phyloP scores from a whole-genome alignment of 306 rosid species.

The Malus sylvestris region DNA sequence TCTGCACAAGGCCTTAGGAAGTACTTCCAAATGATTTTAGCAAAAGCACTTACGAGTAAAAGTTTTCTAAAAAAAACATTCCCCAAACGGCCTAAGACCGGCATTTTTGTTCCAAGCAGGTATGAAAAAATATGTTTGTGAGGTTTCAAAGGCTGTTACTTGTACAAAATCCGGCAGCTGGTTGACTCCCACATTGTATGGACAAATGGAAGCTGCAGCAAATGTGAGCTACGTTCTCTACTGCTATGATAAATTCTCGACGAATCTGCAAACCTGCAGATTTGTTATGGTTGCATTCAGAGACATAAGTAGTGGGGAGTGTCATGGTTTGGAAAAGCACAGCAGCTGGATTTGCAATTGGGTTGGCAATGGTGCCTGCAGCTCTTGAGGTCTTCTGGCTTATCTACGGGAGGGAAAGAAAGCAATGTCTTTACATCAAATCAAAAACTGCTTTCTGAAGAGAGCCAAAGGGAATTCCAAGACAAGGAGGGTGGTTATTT shows the following conservation, averaged over 20 bases:
- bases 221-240: slow-evolving; percentile 27
- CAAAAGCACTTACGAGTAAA: too few species aligned
- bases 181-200: slow-evolving; percentile 28
- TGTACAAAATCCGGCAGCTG: slow-evolving; percentile 2
- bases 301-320: too few species aligned
- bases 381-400: slow-evolving; percentile 41
- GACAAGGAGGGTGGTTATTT: background rate
- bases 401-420: slow-evolving; percentile 25
- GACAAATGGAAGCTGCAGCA: slow-evolving; percentile 23
- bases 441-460: background rate
- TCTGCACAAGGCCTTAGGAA: too few species aligned
- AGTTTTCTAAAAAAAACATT: too few species aligned
- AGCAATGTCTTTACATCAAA: slow-evolving; percentile 3
- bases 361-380: slow-evolving; percentile 27
- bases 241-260: slow-evolving; percentile 28
- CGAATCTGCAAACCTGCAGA: slow-evolving; percentile 32
- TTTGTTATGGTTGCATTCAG: slow-evolving; percentile 21
- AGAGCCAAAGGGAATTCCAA: background rate
- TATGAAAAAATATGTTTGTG: slow-evolving; percentile 23
- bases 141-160: too few species aligned
- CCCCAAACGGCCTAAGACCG: too few species aligned
- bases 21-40: too few species aligned
- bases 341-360: slow-evolving; percentile 19
- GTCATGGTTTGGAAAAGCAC: slow-evolving; percentile 18
- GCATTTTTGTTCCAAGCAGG: slow-evolving; percentile 17